A percentile compares a stretch with the other conserved stretches of the same genome.
Conservation (phyloP, 495 filamentous ascomycete genomes). For the Hypoxylon fragiforme region DNA sequence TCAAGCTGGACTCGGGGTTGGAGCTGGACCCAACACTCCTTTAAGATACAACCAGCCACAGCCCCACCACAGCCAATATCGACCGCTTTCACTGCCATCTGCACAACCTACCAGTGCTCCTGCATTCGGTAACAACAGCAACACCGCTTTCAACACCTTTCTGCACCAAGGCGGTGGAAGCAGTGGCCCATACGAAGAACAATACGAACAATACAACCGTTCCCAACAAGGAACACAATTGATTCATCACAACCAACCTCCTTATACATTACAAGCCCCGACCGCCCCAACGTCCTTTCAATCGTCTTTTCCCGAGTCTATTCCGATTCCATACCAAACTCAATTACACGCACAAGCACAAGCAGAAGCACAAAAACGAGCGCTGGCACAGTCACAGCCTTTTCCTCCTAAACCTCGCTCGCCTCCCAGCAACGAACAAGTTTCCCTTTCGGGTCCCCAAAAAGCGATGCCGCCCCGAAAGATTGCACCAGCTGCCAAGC, state of each 20-base stretch:
- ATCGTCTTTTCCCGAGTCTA: slow-evolving; percentile 26
- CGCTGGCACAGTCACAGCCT: slow-evolving; percentile 23
- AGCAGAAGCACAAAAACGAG: not conserved
- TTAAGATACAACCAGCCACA: slow-evolving; percentile 30
- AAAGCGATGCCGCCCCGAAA: slow-evolving; percentile 50
- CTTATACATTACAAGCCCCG: slow-evolving; percentile 21
- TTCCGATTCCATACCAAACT: slow-evolving; percentile 10
- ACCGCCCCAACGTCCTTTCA: slow-evolving; percentile 19
- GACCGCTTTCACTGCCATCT: slow-evolving; percentile 23
- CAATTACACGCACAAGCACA: not conserved
- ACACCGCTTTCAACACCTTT: slow-evolving; percentile 28
- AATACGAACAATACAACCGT: slow-evolving; percentile 20
- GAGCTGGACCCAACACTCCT: slow-evolving; percentile 13
- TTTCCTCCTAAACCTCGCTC: slow-evolving; percentile 20
- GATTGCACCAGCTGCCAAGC: slow-evolving; percentile 36
- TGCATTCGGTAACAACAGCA: slow-evolving; percentile 23
- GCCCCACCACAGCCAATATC: slow-evolving; percentile 28
- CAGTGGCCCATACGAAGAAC: slow-evolving; percentile 11
- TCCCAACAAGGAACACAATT: slow-evolving; percentile 25
- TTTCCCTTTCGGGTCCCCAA: slow-evolving; percentile 10
- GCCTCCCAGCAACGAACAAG: slow-evolving; percentile 43
- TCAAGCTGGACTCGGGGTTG: slow-evolving; percentile 36
- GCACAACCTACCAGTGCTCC: slow-evolving; percentile 26
- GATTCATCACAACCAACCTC: slow-evolving; percentile 5
- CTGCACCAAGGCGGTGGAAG: slow-evolving; percentile 12